These are phyloP conservation scores for Globisporangium uncinulatum DNA, from an alignment of 352 stramenopile genomes.

Conservation along the genomic window DNA sequence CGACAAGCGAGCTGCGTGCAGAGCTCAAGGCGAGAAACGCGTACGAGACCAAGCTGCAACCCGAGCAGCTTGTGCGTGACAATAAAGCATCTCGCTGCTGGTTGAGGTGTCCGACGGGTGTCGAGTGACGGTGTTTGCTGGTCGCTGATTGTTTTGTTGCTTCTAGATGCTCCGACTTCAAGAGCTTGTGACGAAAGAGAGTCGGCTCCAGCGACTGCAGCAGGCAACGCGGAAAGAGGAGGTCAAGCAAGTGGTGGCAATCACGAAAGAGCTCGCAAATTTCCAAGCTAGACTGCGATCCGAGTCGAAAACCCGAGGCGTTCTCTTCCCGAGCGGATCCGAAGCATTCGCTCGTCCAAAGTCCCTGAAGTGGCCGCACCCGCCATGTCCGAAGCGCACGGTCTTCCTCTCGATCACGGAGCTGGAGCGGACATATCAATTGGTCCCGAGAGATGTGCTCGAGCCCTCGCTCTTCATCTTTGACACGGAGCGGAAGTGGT, in stretches of 20 bases:
- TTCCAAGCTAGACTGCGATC: slow-evolving; percentile 16
- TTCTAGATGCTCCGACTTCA: slow-evolving; percentile 55
- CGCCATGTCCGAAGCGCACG: slow-evolving; percentile 44
- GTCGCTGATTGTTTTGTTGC: background rate
- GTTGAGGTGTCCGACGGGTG: background rate
- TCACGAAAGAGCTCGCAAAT: slow-evolving; percentile 44
- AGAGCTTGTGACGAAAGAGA: slow-evolving; percentile 56
- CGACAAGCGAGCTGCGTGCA: slow-evolving; percentile 57
- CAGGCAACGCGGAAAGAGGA: slow-evolving; percentile 56
- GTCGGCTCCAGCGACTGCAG: slow-evolving; percentile 55
- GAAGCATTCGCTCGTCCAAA: slow-evolving; percentile 22
- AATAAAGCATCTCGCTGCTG: background rate
- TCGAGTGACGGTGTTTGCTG: background rate
- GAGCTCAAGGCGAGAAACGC: slow-evolving; percentile 50
- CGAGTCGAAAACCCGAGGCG: slow-evolving; percentile 12
- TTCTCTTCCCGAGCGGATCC: background rate
- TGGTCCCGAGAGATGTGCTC: slow-evolving; percentile 59
- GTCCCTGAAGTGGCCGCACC: slow-evolving; percentile 55
- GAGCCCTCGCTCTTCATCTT: slow-evolving; percentile 60
- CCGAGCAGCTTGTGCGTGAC: slow-evolving; percentile 48
- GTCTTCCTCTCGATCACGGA: slow-evolving; percentile 71
- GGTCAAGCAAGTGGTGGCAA: slow-evolving; percentile 32
- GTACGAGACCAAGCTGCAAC: slow-evolving; percentile 60
- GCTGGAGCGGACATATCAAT: slow-evolving; percentile 54
- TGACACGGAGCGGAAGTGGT: slow-evolving; percentile 67